Conservation (phyloP, 1,139 yeast species). For the Lodderomyces theae region DNA sequence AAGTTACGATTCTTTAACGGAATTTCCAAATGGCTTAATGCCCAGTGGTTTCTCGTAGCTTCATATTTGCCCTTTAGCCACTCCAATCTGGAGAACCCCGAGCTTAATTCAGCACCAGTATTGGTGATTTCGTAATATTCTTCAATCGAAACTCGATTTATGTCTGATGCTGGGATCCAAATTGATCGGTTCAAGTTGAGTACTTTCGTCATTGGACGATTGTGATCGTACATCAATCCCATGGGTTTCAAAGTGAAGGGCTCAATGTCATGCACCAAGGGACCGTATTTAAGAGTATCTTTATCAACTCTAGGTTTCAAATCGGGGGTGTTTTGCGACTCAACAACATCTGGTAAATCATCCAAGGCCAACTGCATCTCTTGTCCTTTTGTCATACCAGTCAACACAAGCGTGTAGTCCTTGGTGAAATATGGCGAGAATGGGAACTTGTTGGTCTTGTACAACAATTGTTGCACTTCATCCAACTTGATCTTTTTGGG, state of each 20-base stretch:
- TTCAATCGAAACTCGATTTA: constrained; percentile 53
- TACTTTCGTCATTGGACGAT: constrained; percentile 63
- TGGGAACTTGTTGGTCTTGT: constrained; percentile 56
- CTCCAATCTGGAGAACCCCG: constrained; percentile 76
- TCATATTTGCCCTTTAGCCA: constrained; percentile 59
- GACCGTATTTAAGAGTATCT: constrained; percentile 54
- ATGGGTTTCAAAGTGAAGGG: constrained; percentile 50
- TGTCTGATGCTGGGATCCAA: constrained; percentile 57
- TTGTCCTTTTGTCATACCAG: constrained; percentile 48
- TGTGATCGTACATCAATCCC: constrained; percentile 62
- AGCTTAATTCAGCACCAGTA: constrained; percentile 63
- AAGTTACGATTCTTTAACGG: constrained; percentile 45
- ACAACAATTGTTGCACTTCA: constrained; percentile 60
- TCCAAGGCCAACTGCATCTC: constrained; percentile 31
- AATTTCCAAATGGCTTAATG: constrained; percentile 56
- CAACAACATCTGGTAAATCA: constrained; percentile 11
- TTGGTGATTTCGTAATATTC: constrained; percentile 84
- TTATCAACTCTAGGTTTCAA: constrained; percentile 35
- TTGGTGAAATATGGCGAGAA: constrained; percentile 62
- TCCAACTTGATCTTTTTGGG: constrained; percentile 63
- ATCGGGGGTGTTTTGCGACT: constrained; percentile 22
- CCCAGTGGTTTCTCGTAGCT: constrained; percentile 42
- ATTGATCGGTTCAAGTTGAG: constrained; percentile 65
- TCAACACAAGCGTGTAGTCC: constrained; percentile 47
- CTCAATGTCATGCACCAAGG: constrained; percentile 38